These are phyloP conservation scores for Cryptosporidium bovis DNA, from an alignment of 169 alveolate species.

Conservation along the genomic window DNA sequence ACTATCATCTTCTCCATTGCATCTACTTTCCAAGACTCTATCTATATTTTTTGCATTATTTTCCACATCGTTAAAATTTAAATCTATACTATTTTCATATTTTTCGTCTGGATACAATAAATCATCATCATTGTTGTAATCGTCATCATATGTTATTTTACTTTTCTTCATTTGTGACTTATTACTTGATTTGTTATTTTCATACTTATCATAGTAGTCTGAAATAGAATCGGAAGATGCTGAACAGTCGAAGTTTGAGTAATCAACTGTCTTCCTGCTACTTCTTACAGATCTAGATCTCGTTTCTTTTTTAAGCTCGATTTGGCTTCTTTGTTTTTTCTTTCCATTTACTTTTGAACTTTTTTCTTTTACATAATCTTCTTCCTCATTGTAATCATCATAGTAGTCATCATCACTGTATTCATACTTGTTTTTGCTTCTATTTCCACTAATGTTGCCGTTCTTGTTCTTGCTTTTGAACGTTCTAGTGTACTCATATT, in stretches of 20 bases:
- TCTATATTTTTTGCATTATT: slow-evolving; percentile 33
- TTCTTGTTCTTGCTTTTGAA: slow-evolving; percentile 1
- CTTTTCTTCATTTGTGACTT: no score
- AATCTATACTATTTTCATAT: background rate
- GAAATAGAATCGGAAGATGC: background rate
- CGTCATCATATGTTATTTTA: background rate
- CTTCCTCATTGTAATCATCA: background rate
- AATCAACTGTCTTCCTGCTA: slow-evolving; percentile 29
- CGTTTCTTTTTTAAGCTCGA: background rate
- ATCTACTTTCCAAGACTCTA: slow-evolving; percentile 33
- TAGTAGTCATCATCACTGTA: background rate
- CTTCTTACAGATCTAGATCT: slow-evolving; percentile 32
- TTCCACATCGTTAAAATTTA: background rate
- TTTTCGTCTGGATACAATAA: no score
- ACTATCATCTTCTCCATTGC: slow-evolving; percentile 63
- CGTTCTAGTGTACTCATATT: background rate
- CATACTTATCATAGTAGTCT: slow-evolving; percentile 4
- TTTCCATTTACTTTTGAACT: slow-evolving; percentile 1
- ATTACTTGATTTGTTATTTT: no score
- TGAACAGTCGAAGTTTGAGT: slow-evolving; percentile 43
- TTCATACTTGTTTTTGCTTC: background rate
- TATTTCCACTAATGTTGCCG: background rate
- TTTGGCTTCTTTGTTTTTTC: background rate
- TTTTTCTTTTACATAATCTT: slow-evolving; percentile 20
- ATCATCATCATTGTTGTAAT: no score